Conservation (phyloP, 2,329 filamentous ascomycete genomes). For the Monosporascus ibericus region DNA sequence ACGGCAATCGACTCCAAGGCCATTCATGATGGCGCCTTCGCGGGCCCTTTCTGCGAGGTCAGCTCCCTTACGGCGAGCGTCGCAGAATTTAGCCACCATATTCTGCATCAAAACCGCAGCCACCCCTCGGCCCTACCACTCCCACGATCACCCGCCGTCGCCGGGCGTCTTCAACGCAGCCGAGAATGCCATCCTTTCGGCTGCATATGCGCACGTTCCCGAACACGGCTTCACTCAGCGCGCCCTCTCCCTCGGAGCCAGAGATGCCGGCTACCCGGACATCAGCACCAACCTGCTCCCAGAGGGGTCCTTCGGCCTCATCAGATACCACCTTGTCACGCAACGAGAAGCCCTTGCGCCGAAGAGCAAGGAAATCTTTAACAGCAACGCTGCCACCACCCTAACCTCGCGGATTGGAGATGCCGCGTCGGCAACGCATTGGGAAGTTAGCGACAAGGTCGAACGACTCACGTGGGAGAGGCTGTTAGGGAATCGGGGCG, state of each 20-base stretch:
- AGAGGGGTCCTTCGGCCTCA: conserved; percentile 72
- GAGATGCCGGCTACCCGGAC: conserved; percentile 79
- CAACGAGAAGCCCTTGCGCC: conserved; percentile 56
- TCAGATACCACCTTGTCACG: conserved; percentile 68
- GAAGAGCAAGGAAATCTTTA: conserved; percentile 33
- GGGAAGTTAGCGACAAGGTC: conserved; percentile 57
- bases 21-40: conserved; percentile 19
- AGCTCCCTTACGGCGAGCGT: conserved; percentile 4
- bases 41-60: conserved; percentile 14
- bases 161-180: conserved; percentile 57
- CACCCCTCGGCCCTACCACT: conserved; percentile 57
- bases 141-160: conserved; percentile 59
- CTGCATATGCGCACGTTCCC: conserved; percentile 75
- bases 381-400: conserved; percentile 2
- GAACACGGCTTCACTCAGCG: conserved; percentile 72
- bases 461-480: conserved; percentile 69
- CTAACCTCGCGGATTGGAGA: conserved; percentile 6
- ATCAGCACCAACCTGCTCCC: conserved; percentile 80
- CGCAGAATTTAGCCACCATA: not conserved
- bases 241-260: conserved; percentile 70
- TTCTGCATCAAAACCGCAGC: conserved; percentile 4
- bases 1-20: not conserved
- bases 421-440: conserved; percentile 21
- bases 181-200: conserved; percentile 72
- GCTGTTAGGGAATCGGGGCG: conserved; percentile 63